These are phyloP conservation scores for Penicillium pulvis DNA, from an alignment of 495 filamentous ascomycete species.

Conservation along the genomic window DNA sequence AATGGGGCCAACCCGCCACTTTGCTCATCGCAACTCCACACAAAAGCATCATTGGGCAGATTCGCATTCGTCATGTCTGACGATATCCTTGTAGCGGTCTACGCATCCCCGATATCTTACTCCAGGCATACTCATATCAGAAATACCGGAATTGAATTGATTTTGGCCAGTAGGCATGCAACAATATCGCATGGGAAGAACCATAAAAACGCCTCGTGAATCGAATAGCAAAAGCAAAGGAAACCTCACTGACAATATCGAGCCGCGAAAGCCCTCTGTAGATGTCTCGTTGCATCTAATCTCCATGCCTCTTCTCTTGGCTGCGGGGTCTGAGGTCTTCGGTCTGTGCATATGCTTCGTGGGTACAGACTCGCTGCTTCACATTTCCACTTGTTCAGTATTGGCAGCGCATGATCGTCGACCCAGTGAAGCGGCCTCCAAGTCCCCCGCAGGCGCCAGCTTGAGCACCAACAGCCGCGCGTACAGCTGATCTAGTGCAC, in stretches of 20 bases:
- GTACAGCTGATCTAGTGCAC: conserved; percentile 3
- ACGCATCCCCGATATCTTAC: neutral
- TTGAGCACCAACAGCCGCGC: neutral
- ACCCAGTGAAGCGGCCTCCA: neutral
- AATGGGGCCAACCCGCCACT: neutral
- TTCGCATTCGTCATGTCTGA: conserved; percentile 7
- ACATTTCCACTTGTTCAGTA: neutral
- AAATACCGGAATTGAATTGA: conserved; percentile 19
- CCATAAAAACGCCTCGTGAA: conserved; percentile 32
- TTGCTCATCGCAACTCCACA: neutral
- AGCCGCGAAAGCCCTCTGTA: neutral
- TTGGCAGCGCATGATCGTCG: neutral
- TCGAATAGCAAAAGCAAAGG: conserved; percentile 18
- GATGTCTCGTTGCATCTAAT: conserved; percentile 2
- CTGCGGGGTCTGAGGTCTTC: neutral
- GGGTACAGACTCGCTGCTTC: neutral
- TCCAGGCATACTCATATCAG: neutral
- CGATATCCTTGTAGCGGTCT: neutral
- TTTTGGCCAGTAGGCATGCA: conserved; percentile 28
- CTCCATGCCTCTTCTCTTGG: neutral
- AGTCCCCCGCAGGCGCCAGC: neutral
- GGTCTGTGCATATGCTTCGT: neutral
- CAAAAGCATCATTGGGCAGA: neutral
- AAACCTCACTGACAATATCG: conserved; percentile 3
- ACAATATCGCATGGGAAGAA: conserved; percentile 20